Base-by-base conservation (phyloP, 2,329 filamentous ascomycete species). In the Diaporthe sp. region DNA sequence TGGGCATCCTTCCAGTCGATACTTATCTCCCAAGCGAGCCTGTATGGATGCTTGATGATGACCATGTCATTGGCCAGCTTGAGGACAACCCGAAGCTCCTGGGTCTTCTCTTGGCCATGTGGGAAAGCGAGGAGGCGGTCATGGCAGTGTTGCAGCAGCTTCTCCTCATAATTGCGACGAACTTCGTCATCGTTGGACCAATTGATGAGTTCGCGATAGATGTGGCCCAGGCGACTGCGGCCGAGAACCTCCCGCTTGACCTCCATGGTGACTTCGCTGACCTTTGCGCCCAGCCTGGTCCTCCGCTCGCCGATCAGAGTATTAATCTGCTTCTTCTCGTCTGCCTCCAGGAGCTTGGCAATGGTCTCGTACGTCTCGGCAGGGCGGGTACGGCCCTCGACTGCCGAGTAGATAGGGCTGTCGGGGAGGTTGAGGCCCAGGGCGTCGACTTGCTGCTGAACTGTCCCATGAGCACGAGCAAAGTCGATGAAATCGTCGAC, bases 61-160 rank as follows among this genome's bases (percentile, higher is more conserved):
- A 99, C 96, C 94, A 99, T 98, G 77, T 96, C 97, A 77, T 93
- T 92, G 0, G 96, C 95, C 71, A 97, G 87, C 76, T 94, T 93
- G 80, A 94, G 85, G 0, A 98, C 93, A 78, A 94, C 92, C 49
- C 91, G 87, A 37, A 94, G 90, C 83, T 97, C 95, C 25, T 87
- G 84, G 1, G 85, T 82, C 84, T 98, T 98, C 75, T 92, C 86
- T 4, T 86, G 83, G 4, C 92, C 91, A 1, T 88, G 76, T 3
- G 93, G 90, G 22, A 95, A 87, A 39, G 94, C 92, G 12, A 93
- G 84, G 1, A 99, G 88, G 7, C 91, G 90, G 75, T 98, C 95
- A 79, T 96, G 93, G 76, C 93, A 94, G 81, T 96, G 91, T 77
- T 93, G 90, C 4, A 99, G 85, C 19, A 98, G 88, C 84, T 96